Evolutionary conservation across 345 rosid genomes (phyloP), one percentile per base, ranked within the genome.

Genomic region (Nephelium lappaceum): DNA sequence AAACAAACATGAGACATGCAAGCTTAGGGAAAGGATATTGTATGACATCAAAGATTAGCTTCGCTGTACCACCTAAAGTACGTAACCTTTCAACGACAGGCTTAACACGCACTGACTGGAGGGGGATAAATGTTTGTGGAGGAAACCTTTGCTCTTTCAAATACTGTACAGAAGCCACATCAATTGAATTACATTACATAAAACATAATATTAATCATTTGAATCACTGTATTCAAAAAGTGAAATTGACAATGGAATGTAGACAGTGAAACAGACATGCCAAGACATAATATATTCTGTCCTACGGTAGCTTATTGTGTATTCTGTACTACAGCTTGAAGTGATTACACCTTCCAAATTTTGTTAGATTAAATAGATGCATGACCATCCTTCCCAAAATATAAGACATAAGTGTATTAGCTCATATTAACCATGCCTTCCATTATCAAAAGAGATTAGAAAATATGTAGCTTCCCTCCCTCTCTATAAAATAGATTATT

Each of bases 101-200:
- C 93, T 96, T 96, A 70, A 94, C 95, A 77, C 98, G 97, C 79
- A 94, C 92, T 16, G 99, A 90, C 81, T 89, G 97, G 81, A 96
- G 93, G 60, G 99, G 99, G 77, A 94, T 91, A 88, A 96, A 96
- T 73, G 99, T 96, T 89, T 87, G 93, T 64, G 99, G 98, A 83
- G 98, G 98, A 91, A 96, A 97, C 89, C 99, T 86, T 81, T 94
- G 96, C 81, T 96, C 97, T 89, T 94, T 96, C 85, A 96, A 87
- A 85, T 94, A 93, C 99, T 96, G 97, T 82, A 88, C 47, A 84
- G 60, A 75, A 67, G 75, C 83, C 79, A 55, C n/a, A 77, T 31
- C 21, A 71, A 55, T 63, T 76, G 69, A 42, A 79, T 78, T 68
- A 31, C 83, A 77, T 42, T 61, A 53, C 38, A 62, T 27, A 45